Conservation (phyloP, 768 basidiomycete genomes). For the Pleurotus pulmonarius region DNA sequence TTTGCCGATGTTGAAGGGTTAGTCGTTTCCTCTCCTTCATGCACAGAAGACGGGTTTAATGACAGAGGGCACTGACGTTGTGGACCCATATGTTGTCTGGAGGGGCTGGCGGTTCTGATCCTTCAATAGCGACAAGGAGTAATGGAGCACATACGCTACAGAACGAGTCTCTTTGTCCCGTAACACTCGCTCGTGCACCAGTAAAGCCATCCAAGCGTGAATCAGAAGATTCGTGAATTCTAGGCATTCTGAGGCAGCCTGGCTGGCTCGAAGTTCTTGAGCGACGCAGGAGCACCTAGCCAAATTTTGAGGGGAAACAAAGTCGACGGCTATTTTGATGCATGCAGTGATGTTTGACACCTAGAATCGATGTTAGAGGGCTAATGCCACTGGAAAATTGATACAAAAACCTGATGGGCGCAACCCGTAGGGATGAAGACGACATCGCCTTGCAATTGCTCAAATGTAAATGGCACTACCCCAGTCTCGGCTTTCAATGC, state of each 20-base stretch:
- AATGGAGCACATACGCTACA: not conserved
- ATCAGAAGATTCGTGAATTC: not conserved
- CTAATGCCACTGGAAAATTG: not conserved
- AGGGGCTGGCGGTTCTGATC: not conserved
- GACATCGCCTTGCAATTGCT: constrained; percentile 69
- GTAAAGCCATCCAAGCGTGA: not conserved
- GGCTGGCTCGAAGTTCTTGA: not conserved
- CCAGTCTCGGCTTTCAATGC: constrained; percentile 11
- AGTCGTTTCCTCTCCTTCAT: too few species aligned
- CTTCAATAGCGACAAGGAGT: not conserved
- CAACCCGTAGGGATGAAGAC: constrained; percentile 66
- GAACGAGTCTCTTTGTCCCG: not conserved
- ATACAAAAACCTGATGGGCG: not conserved
- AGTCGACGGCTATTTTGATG: constrained; percentile 4
- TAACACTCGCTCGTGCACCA: not conserved
- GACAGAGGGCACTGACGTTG: too few species aligned
- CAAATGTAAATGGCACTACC: constrained; percentile 58
- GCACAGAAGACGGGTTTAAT: too few species aligned
- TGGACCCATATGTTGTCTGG: too few species aligned
- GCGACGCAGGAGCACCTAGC: not conserved
- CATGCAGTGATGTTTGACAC: not conserved
- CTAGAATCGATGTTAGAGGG: not conserved
- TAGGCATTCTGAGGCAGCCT: not conserved
- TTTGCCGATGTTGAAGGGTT: too few species aligned
- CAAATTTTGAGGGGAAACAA: not conserved